phyloP scores from a whole-genome alignment of 371 early-diverging fungal species.

The Zopfochytrium polystomum region DNA sequence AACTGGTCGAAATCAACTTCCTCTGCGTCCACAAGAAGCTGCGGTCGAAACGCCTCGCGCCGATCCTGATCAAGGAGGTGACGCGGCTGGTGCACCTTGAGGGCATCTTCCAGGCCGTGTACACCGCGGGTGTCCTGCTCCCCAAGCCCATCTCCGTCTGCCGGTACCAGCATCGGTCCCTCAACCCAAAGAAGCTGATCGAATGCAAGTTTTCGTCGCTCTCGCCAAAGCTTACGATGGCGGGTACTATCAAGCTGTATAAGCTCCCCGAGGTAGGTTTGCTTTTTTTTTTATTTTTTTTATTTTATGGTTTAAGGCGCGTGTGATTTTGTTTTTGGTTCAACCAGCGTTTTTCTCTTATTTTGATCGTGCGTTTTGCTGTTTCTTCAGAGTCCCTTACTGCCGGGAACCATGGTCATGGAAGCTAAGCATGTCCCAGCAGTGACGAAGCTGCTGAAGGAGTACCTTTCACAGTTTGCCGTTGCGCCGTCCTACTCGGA shows the following conservation, averaged over 20 bases:
- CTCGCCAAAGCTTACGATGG: conserved; percentile 69
- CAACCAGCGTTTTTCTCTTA: too few relatives aligned
- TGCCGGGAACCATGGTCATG: conserved; percentile 79
- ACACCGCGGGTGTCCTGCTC: conserved; percentile 90
- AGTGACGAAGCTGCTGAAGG: conserved; percentile 70
- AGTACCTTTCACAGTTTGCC: conserved; percentile 61
- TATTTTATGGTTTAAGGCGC: background rate
- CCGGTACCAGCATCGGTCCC: conserved; percentile 89
- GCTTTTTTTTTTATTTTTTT: background rate
- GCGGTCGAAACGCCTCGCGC: conserved; percentile 93
- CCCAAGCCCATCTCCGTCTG: conserved; percentile 87
- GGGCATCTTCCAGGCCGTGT: conserved; percentile 97
- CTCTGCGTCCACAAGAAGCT: conserved; percentile 96
- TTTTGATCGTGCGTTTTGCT: background rate
- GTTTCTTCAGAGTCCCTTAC: conserved; percentile 44
- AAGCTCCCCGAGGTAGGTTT: conserved; percentile 59
- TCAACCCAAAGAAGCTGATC: conserved; percentile 90
- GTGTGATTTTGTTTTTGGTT: too few relatives aligned
- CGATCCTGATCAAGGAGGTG: conserved; percentile 98
- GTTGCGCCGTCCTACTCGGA: conserved; percentile 74
- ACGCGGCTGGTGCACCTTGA: conserved; percentile 89
- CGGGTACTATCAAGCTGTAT: conserved; percentile 67
- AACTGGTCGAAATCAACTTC: conserved; percentile 96
- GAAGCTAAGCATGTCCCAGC: conserved; percentile 65
- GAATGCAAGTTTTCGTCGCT: conserved; percentile 87